Percentiles rank a stretch among this genome's conserved stretches.
These are phyloP conservation scores for Alliaria petiolata DNA, from an alignment of 345 rosid genomes.

Conservation along the genomic window DNA sequence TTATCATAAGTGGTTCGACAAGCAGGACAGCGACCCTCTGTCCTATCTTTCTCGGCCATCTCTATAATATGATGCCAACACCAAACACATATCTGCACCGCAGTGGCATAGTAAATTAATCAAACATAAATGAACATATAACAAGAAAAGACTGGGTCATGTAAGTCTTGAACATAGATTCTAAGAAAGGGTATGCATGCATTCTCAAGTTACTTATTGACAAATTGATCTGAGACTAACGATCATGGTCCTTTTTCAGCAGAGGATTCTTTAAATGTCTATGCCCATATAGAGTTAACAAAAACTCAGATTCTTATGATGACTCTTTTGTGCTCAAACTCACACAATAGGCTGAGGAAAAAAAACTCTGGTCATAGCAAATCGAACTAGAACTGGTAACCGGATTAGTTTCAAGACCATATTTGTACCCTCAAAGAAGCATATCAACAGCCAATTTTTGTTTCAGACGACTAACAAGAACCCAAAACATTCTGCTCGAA, in stretches of 20 bases:
- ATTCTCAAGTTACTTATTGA: too few relatives aligned
- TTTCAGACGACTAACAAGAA: neutral
- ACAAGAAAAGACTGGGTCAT: too few relatives aligned
- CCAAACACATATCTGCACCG: conserved; percentile 81
- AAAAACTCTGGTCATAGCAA: neutral
- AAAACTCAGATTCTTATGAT: too few relatives aligned
- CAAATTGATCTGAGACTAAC: too few relatives aligned
- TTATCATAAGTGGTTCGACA: conserved; percentile 88
- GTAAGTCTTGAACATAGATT: too few relatives aligned
- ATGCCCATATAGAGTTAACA: too few relatives aligned
- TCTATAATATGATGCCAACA: conserved; percentile 97
- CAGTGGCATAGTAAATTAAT: neutral
- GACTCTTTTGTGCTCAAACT: neutral
- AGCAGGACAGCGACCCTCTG: conserved; percentile 92
- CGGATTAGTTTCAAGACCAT: too few relatives aligned
- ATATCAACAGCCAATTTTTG: neutral
- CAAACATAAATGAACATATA: too few relatives aligned
- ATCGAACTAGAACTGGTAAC: neutral
- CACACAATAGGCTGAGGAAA: too few relatives aligned
- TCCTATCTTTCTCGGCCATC: conserved; percentile 93
- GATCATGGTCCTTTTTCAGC: too few relatives aligned
- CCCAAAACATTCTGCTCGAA: neutral
- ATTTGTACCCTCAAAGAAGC: neutral
- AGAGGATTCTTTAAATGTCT: too few relatives aligned
- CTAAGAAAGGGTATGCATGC: too few relatives aligned